Evolutionary conservation across 2,329 filamentous ascomycete genomes (phyloP).

Genomic region (Exophiala phaeomuriformis): DNA sequence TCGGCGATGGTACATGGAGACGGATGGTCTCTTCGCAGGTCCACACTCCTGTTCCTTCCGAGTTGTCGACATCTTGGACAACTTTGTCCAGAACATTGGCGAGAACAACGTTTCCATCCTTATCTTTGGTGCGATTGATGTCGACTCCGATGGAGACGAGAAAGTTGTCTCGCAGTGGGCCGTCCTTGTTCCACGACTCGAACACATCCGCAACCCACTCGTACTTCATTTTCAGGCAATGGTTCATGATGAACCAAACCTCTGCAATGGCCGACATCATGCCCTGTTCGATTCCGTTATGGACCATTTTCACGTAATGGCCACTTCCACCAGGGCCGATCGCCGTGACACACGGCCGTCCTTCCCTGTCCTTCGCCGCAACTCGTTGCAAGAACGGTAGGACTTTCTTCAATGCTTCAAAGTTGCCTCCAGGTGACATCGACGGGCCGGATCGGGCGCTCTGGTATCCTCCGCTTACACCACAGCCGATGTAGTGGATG

Average conservation of each 20-base stretch:
- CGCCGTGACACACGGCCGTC: slow-evolving; percentile 53
- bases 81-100: slow-evolving; percentile 61
- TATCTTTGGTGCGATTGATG: slow-evolving; percentile 46
- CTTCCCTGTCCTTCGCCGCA: slow-evolving; percentile 54
- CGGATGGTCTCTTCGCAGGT: slow-evolving; percentile 54
- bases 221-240: slow-evolving; percentile 51
- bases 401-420: slow-evolving; percentile 50
- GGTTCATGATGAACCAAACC: slow-evolving; percentile 57
- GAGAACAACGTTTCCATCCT: slow-evolving; percentile 46
- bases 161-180: slow-evolving; percentile 47
- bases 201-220: slow-evolving; percentile 57
- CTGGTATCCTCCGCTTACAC: slow-evolving; percentile 64
- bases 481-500: slow-evolving; percentile 60
- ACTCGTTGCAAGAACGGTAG: slow-evolving; percentile 56
- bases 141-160: slow-evolving; percentile 57
- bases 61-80: slow-evolving; percentile 59
- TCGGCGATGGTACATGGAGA: slow-evolving; percentile 57
- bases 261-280: slow-evolving; percentile 61
- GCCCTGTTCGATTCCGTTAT: slow-evolving; percentile 67
- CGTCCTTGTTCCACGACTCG: slow-evolving; percentile 52
- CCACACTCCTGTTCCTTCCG: slow-evolving; percentile 63
- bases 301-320: slow-evolving; percentile 69
- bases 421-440: slow-evolving; percentile 59
- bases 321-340: slow-evolving; percentile 58
- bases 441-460: slow-evolving; percentile 58